Evolutionary conservation across 805 yeast species (phyloP).

Genomic region (Hanseniaspora lachancei): DNA sequence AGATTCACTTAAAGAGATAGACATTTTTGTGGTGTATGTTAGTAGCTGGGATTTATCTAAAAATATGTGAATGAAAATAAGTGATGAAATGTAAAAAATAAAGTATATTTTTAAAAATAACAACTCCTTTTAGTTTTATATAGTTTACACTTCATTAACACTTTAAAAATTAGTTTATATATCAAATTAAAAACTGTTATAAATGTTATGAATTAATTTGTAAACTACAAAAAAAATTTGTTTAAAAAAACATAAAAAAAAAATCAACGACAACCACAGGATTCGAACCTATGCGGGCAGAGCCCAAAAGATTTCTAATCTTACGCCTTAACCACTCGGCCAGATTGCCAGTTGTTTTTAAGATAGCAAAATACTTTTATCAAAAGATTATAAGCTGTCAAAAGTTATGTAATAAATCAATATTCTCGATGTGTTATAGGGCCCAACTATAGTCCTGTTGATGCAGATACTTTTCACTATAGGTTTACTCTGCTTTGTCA

Average conservation of each 20-base stretch:
- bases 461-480: too few species aligned
- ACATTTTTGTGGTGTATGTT: neutral
- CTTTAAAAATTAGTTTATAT: too few species aligned
- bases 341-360: slow-evolving; percentile 26
- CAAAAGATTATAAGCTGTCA: neutral
- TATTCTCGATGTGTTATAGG: too few species aligned
- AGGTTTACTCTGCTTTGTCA: too few species aligned
- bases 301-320: slow-evolving; percentile 48
- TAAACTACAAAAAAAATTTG: neutral
- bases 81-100: too few species aligned
- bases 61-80: too few species aligned
- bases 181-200: too few species aligned
- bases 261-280: slow-evolving; percentile 56
- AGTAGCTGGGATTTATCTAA: neutral
- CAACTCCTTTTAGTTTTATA: too few species aligned
- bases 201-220: neutral
- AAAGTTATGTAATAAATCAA: neutral
- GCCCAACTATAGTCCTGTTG: too few species aligned
- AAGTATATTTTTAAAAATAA: too few species aligned
- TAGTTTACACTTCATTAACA: too few species aligned
- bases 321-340: slow-evolving; percentile 37
- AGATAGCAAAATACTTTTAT: too few species aligned
- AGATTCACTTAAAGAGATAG: slow-evolving; percentile 24
- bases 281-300: slow-evolving; percentile 55
- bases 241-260: slow-evolving; percentile 13